A percentile compares a stretch with the other conserved stretches of the same genome.
phyloP scores from a whole-genome alignment of 495 filamentous ascomycete species.

The Aspergillus sclerotioniger region DNA sequence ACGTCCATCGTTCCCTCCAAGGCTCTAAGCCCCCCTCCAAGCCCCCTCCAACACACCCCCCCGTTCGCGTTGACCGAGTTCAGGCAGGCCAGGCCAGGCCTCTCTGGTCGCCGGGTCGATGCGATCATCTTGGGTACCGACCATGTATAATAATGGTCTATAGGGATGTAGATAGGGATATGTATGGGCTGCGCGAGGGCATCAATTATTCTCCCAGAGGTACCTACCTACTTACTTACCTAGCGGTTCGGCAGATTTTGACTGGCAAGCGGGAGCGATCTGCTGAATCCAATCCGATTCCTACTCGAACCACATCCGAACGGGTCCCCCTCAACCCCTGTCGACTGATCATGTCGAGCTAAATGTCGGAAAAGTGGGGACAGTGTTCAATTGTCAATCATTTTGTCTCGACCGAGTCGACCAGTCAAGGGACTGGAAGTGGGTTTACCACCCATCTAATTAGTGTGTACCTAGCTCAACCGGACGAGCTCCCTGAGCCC shows the following conservation, averaged over 20 bases:
- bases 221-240: background rate
- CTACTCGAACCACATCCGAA: background rate
- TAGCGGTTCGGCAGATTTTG: background rate
- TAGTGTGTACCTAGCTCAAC: slow-evolving; percentile 19
- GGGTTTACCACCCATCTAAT: slow-evolving; percentile 2
- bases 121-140: too few species aligned
- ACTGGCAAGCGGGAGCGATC: background rate
- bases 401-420: slow-evolving; percentile 20
- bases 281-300: background rate
- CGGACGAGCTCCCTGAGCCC: slow-evolving; percentile 5
- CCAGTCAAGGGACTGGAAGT: slow-evolving; percentile 14
- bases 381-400: slow-evolving; percentile 26
- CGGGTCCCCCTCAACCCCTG: slow-evolving; percentile 10
- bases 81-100: too few species aligned
- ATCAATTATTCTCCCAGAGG: too few species aligned
- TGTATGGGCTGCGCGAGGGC: too few species aligned
- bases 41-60: too few species aligned
- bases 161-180: too few species aligned
- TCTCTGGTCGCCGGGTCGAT: too few species aligned
- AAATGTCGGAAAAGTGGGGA: slow-evolving; percentile 22
- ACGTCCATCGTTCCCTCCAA: too few species aligned
- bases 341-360: slow-evolving; percentile 17
- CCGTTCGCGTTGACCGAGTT: background rate
- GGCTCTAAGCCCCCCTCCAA: too few species aligned
- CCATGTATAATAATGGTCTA: too few species aligned